Conservation (phyloP, 257 asterid species). For the Cordia subcordata region DNA sequence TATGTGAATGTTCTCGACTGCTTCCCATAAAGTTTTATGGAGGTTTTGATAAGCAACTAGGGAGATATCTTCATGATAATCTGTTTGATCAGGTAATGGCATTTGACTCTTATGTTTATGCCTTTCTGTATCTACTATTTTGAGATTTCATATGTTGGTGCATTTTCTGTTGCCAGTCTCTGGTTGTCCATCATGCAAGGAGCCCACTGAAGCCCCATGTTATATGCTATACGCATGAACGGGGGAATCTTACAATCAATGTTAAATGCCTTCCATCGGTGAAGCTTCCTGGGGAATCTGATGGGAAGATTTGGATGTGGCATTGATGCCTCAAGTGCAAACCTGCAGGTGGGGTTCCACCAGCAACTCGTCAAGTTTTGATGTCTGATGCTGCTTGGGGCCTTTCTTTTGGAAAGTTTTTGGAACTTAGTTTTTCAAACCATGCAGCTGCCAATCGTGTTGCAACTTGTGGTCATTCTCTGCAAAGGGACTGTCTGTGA, state of each 20-base stretch:
- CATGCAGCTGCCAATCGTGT: conserved; percentile 92
- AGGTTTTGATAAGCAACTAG: conserved; percentile 86
- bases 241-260: conserved; percentile 82
- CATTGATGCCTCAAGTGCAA: conserved; percentile 86
- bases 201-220: conserved; percentile 84
- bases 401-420: conserved; percentile 92
- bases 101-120: conserved; percentile 5
- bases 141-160: conserved; percentile 8
- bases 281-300: conserved; percentile 77
- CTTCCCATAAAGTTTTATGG: conserved; percentile 79
- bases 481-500: conserved; percentile 95
- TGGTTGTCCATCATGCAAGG: conserved; percentile 76
- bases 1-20: conserved; percentile 79
- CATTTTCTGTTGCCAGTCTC: conserved; percentile 45
- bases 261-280: conserved; percentile 50
- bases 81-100: conserved; percentile 79
- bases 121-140: background rate
- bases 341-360: conserved; percentile 67
- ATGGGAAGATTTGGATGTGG: conserved; percentile 99
- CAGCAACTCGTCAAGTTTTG: conserved; percentile 69
- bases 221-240: conserved; percentile 77
- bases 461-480: conserved; percentile 93
- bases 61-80: conserved; percentile 81
- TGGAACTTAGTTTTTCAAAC: conserved; percentile 93
- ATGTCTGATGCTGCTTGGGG: conserved; percentile 99